A percentile compares a stretch with the other conserved stretches of the same genome.
These are phyloP conservation scores for Emiliania huxleyi DNA, from an alignment of 78 protist species.

Conservation along the genomic window DNA sequence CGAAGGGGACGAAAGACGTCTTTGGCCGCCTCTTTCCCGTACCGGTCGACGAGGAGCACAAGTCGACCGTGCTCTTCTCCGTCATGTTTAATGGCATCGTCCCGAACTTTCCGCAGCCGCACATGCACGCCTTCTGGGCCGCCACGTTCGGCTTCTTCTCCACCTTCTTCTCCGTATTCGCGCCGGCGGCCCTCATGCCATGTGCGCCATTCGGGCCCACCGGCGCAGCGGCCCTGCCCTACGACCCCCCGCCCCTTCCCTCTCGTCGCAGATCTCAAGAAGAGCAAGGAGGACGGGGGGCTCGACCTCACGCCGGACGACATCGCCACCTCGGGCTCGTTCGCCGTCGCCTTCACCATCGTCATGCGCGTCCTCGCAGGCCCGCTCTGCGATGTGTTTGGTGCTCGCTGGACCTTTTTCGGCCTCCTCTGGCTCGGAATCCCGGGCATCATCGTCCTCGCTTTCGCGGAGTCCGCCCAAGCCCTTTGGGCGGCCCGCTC, in stretches of 20 bases:
- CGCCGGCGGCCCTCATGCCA: neutral
- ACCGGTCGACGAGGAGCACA: too few species aligned
- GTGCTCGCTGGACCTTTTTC: neutral
- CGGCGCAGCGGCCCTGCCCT: too few species aligned
- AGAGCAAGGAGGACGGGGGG: neutral
- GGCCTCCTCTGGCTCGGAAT: neutral
- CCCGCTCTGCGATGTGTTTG: neutral
- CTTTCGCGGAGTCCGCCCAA: neutral
- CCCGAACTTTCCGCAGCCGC: too few species aligned
- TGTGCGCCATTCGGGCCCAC: too few species aligned
- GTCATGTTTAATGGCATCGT: too few species aligned
- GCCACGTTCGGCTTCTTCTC: neutral
- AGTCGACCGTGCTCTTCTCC: too few species aligned
- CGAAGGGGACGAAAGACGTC: too few species aligned
- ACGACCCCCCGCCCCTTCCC: too few species aligned
- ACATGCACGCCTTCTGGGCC: neutral
- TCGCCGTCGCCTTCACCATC: neutral
- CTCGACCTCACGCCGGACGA: neutral
- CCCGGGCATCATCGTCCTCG: neutral
- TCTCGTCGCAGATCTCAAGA: too few species aligned
- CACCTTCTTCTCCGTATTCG: neutral
- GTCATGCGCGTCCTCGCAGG: neutral
- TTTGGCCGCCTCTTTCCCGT: neutral
- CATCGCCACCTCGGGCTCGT: too few species aligned
- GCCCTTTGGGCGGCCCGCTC: neutral